Evolutionary conservation across 768 basidiomycete species (phyloP), one percentile per base, ranked within the genome.

Genomic region (Trichaptum fuscoviolaceum): DNA sequence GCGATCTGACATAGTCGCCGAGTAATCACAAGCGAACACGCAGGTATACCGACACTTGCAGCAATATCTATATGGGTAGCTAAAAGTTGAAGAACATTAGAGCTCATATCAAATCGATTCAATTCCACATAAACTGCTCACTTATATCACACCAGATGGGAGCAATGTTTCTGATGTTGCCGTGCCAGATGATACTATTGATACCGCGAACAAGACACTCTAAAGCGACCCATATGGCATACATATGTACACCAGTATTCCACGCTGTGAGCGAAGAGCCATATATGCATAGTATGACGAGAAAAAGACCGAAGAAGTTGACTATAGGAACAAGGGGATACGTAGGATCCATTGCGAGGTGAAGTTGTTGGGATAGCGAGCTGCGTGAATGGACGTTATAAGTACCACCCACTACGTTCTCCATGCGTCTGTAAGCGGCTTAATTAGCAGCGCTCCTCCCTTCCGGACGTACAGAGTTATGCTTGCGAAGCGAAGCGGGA

Each of bases 1-100:
- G 85, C 82, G 60, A 84, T 83, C 69, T 77, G 76, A 72, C 81
- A 84, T 17, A 86, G 75, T 20, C 82, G 79, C 34, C 82, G 82
- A 67, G 78, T 80, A 70, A 85, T 84, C 67, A 83, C 81, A 5
- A 85, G 75, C 7, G 75, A 75, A 0, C 78, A 70, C 35, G 77
- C 77, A 35, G 77, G 76, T 59, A 83, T 74, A 5, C 76, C 83
- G 42, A 81, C 70, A 24, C 72, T 69, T 4, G 74, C 63, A 7
- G 70, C 79, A 57, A 79, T 67, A 9, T 72, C 68, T 58, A 84
- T 67, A 62, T 79, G 80, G 0, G 78, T 76, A 0, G 75, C 85
- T 85, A 67, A 2, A 23, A 27, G 8, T 15, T 8, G 7, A 26
- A 66, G 35, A 1, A 1, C 30, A 20, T 4, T 35, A 30, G 20